A percentile compares a stretch with the other conserved stretches of the same genome.
These are phyloP conservation scores for Capsicum baccatum DNA, from an alignment of 257 asterid species.

Conservation along the genomic window DNA sequence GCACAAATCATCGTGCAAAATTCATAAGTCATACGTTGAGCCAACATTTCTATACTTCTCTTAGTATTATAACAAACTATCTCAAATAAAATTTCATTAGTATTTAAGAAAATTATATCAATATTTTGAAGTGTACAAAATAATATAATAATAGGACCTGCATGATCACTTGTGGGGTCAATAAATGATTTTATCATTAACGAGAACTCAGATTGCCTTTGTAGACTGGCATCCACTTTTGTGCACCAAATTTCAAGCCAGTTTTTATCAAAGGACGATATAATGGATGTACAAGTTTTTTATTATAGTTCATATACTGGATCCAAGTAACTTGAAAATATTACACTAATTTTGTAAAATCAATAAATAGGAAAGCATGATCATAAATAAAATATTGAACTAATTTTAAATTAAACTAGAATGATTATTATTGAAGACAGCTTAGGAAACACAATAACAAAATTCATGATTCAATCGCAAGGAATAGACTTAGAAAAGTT, in stretches of 20 bases:
- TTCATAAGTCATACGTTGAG: too few relatives aligned
- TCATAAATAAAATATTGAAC: neutral
- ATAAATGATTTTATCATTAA: constrained; percentile 48
- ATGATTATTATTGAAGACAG: neutral
- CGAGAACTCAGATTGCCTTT: constrained; percentile 61
- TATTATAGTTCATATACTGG: constrained; percentile 76
- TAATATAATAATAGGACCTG: constrained; percentile 44
- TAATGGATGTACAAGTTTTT: constrained; percentile 47
- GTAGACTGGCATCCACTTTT: constrained; percentile 72
- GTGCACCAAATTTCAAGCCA: constrained; percentile 79
- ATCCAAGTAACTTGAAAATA: constrained; percentile 78
- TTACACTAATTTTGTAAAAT: neutral
- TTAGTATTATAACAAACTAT: constrained; percentile 57
- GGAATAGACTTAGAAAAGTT: neutral
- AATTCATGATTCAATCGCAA: neutral
- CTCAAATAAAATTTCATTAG: neutral
- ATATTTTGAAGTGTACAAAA: neutral
- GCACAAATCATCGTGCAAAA: too few relatives aligned
- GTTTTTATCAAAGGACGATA: constrained; percentile 63
- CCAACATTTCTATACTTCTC: constrained; percentile 56
- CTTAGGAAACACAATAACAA: neutral
- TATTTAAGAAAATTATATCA: neutral
- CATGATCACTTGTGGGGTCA: constrained; percentile 45
- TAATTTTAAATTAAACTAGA: neutral
- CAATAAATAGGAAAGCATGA: neutral